Evolutionary conservation across 768 basidiomycete genomes (phyloP).

Genomic region (Pleurotus tuoliensis): DNA sequence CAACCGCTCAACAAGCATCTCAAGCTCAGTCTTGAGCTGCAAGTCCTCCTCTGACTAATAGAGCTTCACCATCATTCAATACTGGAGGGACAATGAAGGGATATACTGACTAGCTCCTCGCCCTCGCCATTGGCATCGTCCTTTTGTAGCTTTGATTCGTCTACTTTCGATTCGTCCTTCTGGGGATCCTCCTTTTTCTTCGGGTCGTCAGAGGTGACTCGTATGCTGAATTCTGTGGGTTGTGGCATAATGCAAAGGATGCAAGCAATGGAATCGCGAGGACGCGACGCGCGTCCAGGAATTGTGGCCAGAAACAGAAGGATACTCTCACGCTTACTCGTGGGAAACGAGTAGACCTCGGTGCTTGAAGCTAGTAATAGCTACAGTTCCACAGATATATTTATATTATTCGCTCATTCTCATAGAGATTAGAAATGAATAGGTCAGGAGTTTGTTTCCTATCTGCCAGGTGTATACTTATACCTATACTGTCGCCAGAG

Average conservation of each 20-base stretch:
- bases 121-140: conserved; percentile 55
- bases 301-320: background rate
- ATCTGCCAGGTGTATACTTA: background rate
- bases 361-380: no score
- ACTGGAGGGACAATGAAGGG: background rate
- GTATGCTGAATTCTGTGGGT: conserved; percentile 52
- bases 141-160: conserved; percentile 52
- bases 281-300: conserved; percentile 48
- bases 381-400: no score
- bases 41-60: conserved; percentile 90
- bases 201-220: conserved; percentile 71
- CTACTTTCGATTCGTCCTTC: conserved; percentile 49
- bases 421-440: background rate
- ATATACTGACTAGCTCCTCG: conserved; percentile 74
- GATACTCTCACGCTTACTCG: conserved; percentile 27
- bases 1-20: conserved; percentile 93
- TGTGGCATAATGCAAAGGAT: conserved; percentile 46
- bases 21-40: conserved; percentile 89
- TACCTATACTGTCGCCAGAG: background rate
- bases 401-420: background rate
- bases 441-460: background rate
- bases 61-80: background rate
- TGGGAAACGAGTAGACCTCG: no score
- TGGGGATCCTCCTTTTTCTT: conserved; percentile 58
- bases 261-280: background rate